Base-by-base conservation (phyloP, 2,329 filamentous ascomycete species). In the Aspergillus pseudonomiae region DNA sequence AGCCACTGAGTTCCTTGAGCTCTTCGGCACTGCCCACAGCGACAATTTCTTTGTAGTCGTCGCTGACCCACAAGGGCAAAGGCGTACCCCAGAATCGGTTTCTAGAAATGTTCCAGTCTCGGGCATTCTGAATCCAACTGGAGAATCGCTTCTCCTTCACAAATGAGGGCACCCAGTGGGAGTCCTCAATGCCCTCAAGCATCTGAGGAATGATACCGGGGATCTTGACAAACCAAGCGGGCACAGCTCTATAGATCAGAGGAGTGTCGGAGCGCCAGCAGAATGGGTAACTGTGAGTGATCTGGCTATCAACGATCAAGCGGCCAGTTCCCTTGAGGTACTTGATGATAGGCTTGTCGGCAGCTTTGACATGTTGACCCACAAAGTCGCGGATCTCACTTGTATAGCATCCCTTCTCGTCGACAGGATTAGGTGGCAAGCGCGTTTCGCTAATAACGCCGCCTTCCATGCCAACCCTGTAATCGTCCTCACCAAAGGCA, bases 61-160 rank as follows among this genome's bases (percentile, higher is more conserved):
- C 92, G 73, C 92, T 96, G 43, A 92, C 90, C 94, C 94, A 98
- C 41, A 97, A 79, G 7, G 94, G 94, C 63, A 97, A 88, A 1
- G 94, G 94, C 0, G 93, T 97, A 57, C 94, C 94, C 94, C 94
- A 97, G 80, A 96, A 98, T 61, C 94, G 87, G 77, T 96, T 97
- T 68, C 94, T 86, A 60, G 93, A 95, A 36, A 98, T 91, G 75
- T 97, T 96, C 94, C 94, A 98, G 78, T 98, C 94, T 63, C 91
- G 89, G 16, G 94, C 94, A 74, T 94, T 94, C 64, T 86, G 83
- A 66, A 98, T 94, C 94, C 94, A 97, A 80, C 89, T 95, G 53
- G 90, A 87, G 72, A 98, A 98, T 16, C 94, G 89, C 75, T 90
- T 91, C 72, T 97, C 94, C 78, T 97, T 97, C 65, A 98, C 93